Conservation (phyloP, 345 rosid genomes). For the Odontarrhena argentea region DNA sequence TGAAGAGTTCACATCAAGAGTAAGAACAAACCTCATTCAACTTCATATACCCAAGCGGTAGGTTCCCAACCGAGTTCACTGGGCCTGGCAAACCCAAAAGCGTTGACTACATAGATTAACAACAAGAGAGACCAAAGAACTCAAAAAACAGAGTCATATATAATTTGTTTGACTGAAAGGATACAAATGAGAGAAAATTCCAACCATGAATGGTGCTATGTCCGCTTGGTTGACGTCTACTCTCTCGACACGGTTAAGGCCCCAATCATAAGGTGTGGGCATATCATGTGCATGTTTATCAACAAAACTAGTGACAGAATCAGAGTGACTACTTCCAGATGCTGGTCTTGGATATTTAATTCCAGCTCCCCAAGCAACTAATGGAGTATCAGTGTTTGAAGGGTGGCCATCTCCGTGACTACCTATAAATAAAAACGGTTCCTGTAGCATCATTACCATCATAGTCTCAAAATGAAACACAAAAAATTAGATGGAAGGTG, state of each 20-base stretch:
- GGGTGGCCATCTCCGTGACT: conserved; percentile 99
- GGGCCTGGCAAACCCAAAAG: conserved; percentile 92
- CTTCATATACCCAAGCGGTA: conserved; percentile 80
- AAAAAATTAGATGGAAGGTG: conserved; percentile 20
- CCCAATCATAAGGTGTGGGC: conserved; percentile 87
- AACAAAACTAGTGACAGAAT: conserved; percentile 62
- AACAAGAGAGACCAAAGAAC: conserved; percentile 32
- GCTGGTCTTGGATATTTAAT: conserved; percentile 65
- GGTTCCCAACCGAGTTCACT: conserved; percentile 88
- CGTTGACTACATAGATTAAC: conserved; percentile 60
- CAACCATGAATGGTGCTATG: conserved; percentile 92
- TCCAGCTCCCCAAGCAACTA: conserved; percentile 99
- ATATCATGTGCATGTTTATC: conserved; percentile 86
- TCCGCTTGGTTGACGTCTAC: conserved; percentile 98
- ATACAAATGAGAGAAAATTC: conserved; percentile 18
- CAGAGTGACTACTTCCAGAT: conserved; percentile 49
- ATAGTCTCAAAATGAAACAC: conserved; percentile 7
- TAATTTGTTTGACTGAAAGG: conserved; percentile 10
- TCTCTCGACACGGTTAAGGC: conserved; percentile 76
- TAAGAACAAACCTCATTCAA: conserved; percentile 65
- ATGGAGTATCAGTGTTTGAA: conserved; percentile 90
- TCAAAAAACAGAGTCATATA: neutral
- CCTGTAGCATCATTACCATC: conserved; percentile 31
- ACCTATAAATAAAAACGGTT: conserved; percentile 43
- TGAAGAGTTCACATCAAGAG: neutral